Conservation (phyloP, 2,329 filamentous ascomycete genomes). For the Nemania abortiva region DNA sequence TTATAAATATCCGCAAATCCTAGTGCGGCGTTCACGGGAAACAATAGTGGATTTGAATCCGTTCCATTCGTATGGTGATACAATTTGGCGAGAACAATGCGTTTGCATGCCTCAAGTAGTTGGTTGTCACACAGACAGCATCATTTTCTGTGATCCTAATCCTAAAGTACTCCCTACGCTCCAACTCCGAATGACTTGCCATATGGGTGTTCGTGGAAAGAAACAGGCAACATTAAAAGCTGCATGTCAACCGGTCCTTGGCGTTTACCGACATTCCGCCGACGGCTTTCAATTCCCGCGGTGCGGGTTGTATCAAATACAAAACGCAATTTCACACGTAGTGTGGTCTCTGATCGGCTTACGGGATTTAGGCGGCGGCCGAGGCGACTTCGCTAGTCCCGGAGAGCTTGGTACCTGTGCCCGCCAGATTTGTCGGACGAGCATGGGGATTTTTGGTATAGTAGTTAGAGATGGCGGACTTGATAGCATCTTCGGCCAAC, state of each 20-base stretch:
- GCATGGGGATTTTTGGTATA: constrained; percentile 89
- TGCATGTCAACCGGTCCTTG: neutral
- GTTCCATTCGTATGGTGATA: constrained; percentile 24
- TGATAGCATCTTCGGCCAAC: constrained; percentile 93
- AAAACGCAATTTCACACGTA: constrained; percentile 11
- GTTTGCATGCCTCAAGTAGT: neutral
- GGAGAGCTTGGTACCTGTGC: constrained; percentile 77
- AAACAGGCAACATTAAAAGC: neutral
- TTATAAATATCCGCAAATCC: neutral
- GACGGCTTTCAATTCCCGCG: constrained; percentile 14
- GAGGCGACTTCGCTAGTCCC: constrained; percentile 59
- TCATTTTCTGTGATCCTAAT: constrained; percentile 12
- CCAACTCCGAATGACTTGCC: constrained; percentile 19
- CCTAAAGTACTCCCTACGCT: constrained; percentile 19
- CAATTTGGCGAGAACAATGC: constrained; percentile 20
- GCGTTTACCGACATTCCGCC: neutral
- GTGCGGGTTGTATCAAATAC: constrained; percentile 8
- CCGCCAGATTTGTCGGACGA: constrained; percentile 79
- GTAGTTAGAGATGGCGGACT: constrained; percentile 90
- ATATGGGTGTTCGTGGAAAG: neutral
- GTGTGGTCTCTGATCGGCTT: neutral
- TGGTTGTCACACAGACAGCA: constrained; percentile 1
- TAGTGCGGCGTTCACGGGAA: neutral
- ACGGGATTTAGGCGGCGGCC: constrained; percentile 36
- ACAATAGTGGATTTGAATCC: neutral